Percentiles rank a stretch among this genome's conserved stretches.
Conservation (phyloP, 2,329 filamentous ascomycete genomes). For the Monilinia polystroma region DNA sequence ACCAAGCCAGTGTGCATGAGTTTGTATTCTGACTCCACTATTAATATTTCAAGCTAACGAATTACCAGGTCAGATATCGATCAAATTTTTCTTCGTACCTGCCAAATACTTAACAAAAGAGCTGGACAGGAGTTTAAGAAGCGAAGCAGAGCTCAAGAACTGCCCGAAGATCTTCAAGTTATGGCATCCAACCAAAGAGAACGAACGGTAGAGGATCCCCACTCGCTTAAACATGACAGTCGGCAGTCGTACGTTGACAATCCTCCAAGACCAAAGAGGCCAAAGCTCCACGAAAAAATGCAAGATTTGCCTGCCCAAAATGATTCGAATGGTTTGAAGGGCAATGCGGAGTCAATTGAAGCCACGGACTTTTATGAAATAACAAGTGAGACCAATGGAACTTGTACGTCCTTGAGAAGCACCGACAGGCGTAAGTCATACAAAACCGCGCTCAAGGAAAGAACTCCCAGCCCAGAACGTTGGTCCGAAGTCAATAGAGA, state of each 20-base stretch:
- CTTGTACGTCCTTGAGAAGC: constrained; percentile 27
- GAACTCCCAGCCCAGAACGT: constrained; percentile 34
- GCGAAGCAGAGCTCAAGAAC: neutral
- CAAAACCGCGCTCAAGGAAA: constrained; percentile 14
- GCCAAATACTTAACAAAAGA: neutral
- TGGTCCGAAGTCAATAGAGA: constrained; percentile 54
- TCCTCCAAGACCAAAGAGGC: constrained; percentile 3
- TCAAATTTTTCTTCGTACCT: neutral
- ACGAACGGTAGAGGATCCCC: neutral
- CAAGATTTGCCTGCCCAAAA: neutral
- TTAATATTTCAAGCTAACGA: constrained; percentile 4
- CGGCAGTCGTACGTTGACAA: neutral
- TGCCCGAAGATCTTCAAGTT: neutral
- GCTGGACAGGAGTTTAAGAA: neutral
- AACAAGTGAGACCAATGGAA: constrained; percentile 1
- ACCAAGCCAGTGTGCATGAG: neutral
- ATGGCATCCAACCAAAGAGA: neutral
- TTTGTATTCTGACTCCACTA: neutral
- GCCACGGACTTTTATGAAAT: constrained; percentile 11
- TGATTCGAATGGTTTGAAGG: neutral
- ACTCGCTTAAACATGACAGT: neutral
- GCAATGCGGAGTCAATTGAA: neutral
- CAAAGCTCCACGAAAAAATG: constrained; percentile 11
- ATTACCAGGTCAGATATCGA: neutral
- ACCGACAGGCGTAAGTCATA: neutral